Base-by-base conservation (phyloP, 1,139 yeast species). In the Casaregolazyma lundiana region DNA sequence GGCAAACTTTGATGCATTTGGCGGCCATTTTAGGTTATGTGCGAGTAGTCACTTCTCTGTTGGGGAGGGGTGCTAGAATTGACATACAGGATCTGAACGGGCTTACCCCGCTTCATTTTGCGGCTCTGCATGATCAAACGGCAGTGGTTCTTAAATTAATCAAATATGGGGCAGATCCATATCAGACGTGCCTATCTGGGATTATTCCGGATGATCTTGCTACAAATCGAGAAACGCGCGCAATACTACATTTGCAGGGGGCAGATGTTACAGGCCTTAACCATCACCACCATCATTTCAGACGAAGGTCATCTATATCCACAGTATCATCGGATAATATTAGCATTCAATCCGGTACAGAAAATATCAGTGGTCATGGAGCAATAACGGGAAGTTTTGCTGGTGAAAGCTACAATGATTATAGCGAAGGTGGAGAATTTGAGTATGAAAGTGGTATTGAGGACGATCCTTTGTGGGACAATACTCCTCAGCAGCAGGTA, bases 1-100 rank as follows among this genome's bases (percentile, higher is more conserved):
- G 96, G 16, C 96, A 90, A 63, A 82, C 95, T 0, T 74, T 90
- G 72, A 70, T 90, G 54, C 97, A 90, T 65, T 72, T 90, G 55
- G 87, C 97, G 0, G 76, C 92, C 15, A 66, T 84, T 53, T 80
- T 84, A 63, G 89, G 89, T 37, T 87, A 86, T 59, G 64, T 70
- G 38, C 73, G 74, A 37, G 73, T 90, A 48, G 76, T 81, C 16
- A 70, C 76, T 35, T 80, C 81, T 38, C 72, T 92, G 57, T 70
- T 89, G 5, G 79, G 80, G 26, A 83, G 80, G 59, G 97, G 97
- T 4, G 90, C 95, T 26, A 77, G 86, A 58, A 73, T 84, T 41
- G 95, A 88, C 62, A 67, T 75, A 32, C 77, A 77, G 55, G 97
- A 90, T 63, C 73, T 75, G 43, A 86, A 84, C 62, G 97, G 96